Conservation (phyloP, 1,284 basidiomycete genomes). For the Mrakiaceae sp. region DNA sequence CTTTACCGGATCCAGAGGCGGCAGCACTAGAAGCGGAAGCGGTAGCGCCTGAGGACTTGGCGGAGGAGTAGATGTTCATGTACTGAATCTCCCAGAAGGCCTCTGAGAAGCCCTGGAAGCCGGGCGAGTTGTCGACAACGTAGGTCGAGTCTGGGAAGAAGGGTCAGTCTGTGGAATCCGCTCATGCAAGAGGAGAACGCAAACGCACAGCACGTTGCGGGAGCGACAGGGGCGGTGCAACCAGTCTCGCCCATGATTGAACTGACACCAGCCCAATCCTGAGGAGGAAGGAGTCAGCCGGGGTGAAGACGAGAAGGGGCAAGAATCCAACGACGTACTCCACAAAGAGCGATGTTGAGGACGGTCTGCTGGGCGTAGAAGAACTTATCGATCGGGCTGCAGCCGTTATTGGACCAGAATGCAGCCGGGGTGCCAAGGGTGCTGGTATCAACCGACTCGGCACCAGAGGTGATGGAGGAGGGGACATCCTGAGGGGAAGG, state of each 20-base stretch:
- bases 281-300: not conserved
- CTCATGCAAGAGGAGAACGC: not conserved
- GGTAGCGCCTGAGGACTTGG: too few species aligned
- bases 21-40: too few species aligned
- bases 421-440: constrained; percentile 55
- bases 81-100: constrained; percentile 12
- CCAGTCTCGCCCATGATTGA: not conserved
- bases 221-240: not conserved
- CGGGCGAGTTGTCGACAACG: not conserved
- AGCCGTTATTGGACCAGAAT: constrained; percentile 53
- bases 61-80: constrained; percentile 1
- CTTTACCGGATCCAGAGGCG: too few species aligned
- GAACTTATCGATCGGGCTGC: constrained; percentile 26
- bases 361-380: constrained; percentile 31
- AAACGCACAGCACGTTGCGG: not conserved
- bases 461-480: constrained; percentile 40
- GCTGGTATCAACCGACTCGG: constrained; percentile 49
- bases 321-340: not conserved
- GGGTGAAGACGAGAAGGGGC: not conserved
- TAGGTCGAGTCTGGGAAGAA: not conserved
- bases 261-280: not conserved
- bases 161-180: not conserved
- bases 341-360: constrained; percentile 42
- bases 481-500: constrained; percentile 40
- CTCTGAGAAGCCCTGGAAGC: not conserved